These are phyloP conservation scores for Juncus inflexus DNA, from an alignment of 176 grass and related monocot genomes.

Conservation along the genomic window DNA sequence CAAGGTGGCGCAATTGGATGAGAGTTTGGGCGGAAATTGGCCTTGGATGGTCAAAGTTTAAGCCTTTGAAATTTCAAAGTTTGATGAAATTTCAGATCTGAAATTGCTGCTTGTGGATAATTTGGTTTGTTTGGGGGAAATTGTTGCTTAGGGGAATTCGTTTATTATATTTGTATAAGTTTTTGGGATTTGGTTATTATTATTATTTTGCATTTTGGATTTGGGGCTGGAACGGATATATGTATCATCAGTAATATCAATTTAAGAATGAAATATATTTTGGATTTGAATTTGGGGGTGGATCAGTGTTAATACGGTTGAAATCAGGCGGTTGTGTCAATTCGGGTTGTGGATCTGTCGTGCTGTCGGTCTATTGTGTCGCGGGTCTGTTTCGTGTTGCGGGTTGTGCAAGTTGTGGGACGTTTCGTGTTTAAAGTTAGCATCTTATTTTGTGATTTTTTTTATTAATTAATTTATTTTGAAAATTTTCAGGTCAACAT, in stretches of 20 bases:
- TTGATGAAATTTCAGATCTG: neutral
- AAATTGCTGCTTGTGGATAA: neutral
- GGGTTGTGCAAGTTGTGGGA: too few relatives aligned
- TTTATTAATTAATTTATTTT: neutral
- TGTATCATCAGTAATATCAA: too few relatives aligned
- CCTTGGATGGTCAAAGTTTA: conserved; percentile 82
- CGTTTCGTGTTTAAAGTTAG: too few relatives aligned
- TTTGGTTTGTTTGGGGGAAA: neutral
- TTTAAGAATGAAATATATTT: too few relatives aligned
- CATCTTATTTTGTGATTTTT: neutral
- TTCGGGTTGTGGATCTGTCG: too few relatives aligned
- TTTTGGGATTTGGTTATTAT: neutral
- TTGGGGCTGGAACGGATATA: neutral
- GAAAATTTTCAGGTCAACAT: conserved; percentile 59
- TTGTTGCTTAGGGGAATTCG: neutral
- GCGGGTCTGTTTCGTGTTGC: too few relatives aligned
- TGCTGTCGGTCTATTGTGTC: too few relatives aligned
- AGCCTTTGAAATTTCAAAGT: too few relatives aligned
- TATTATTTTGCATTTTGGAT: conserved; percentile 1
- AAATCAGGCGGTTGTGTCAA: too few relatives aligned
- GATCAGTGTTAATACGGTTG: too few relatives aligned
- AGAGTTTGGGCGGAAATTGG: conserved; percentile 51
- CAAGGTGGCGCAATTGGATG: conserved; percentile 56
- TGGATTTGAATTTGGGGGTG: too few relatives aligned
- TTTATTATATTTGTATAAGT: conserved; percentile 13